Base-by-base conservation (phyloP, 129 eudicot genomes). In the Lactuca saligna region DNA sequence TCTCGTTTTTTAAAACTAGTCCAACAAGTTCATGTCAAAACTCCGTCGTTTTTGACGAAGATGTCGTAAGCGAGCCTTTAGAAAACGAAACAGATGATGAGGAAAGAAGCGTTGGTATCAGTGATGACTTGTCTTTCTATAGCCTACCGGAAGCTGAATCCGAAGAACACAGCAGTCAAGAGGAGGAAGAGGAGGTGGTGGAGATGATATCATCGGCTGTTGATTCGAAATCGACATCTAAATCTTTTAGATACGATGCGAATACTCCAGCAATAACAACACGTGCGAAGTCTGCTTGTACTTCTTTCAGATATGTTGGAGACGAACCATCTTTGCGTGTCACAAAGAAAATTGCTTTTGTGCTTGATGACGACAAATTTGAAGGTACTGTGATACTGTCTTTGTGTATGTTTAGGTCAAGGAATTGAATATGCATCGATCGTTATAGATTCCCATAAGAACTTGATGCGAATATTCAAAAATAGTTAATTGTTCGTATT, bases 261-360 rank as follows among this genome's bases (percentile, higher is more conserved):
- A 68, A 68, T 42, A 60, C 80, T 56, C 66, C 75, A 8, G 78
- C 83, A 49, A 69, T 74, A 63, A 79, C 75, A 4, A 69, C 75
- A 1, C 79, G 78, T 32, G 79, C 78, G 4, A 79, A 68, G 65
- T 82, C 85, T 62, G 72, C 78, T 51, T 34, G 34, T 73, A 78
- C 78, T 76, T 69, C 75, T 25, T 80, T 74, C 32, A 76, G 76
- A 67, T 78, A 72, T 61, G 76, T 51, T 50, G 72, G 76, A 61
- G 81, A 76, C 57, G 80, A 83, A 38, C 79, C 82, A 54, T 78
- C 86, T 25, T 78, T 86, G 57, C 75, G 72, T 29, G 63, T 55
- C 13, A 66, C 77, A 50, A 72, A 74, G 66, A 69, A 77, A 63
- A 78, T 69, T 46, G 78, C 70, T 73, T 78, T 78, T 63, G 72